Evolutionary conservation across 202 grass and related monocot species (phyloP), one percentile per base, ranked within the genome.

Genomic region (Panicum hallii): DNA sequence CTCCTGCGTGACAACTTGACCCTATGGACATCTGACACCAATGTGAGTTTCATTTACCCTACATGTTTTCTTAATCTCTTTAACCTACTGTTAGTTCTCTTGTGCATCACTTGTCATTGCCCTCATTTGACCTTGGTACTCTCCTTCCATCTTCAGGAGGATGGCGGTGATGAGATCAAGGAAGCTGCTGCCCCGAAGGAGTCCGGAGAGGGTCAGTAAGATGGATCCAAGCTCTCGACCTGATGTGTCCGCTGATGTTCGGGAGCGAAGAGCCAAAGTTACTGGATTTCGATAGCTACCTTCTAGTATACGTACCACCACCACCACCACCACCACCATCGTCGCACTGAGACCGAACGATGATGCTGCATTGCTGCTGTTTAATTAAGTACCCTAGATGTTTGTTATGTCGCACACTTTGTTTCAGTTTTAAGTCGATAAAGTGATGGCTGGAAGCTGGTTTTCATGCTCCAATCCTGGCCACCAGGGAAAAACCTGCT

Each of bases 1-100:
- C 93, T 95, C 23, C 83, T 95, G 40, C 93, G 93, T 86, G 93
- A 95, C 64, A 95, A 95, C 72, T 75, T 95, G 90, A 95, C 93
- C 80, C 90, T 95, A 16, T 95, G 93, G 93, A 95, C 93, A 43
- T 92, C 93, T 5, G 93, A 95, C 88, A 86, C 93, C 74, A 95
- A 89, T 28, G 93, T 95, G 14, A 85, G 79, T 79, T 72, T 62
- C 30, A 32, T 52, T 5, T 5, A 30, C 22, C 16, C n/a, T 1
- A 6, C 67, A 28, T n/a, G 17, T 70, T 13, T 63, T 26, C 67
- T 44, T 55, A 23, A 36, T 3, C 49, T n/a, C 5, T 19, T 20
- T 36, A 74, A 19, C 71, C 0, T 32, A 2, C 2, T 28, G 8
- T 61, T 62, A 13, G 58, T 30, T 62, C 58, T 6, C 11, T 15